A percentile compares a stretch with the other conserved stretches of the same genome.
Evolutionary conservation across 2,329 filamentous ascomycete genomes (phyloP).

Genomic region (Fusarium kyushuense): DNA sequence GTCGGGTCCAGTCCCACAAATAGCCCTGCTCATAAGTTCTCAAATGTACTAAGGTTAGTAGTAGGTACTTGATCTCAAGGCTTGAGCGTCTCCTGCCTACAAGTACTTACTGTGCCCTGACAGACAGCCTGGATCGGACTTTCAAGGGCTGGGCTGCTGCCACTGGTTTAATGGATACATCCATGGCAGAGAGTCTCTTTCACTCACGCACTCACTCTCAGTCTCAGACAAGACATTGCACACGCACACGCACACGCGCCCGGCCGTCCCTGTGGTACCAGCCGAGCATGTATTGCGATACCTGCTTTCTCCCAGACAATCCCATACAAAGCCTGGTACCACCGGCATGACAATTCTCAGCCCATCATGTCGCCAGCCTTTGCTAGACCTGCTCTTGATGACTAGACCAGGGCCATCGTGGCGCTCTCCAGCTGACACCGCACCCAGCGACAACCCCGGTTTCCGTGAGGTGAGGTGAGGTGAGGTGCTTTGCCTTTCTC

Average conservation of each 20-base stretch:
- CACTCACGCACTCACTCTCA: constrained; percentile 9
- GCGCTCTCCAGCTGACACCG: constrained; percentile 49
- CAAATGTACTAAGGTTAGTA: neutral
- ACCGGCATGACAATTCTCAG: constrained; percentile 26
- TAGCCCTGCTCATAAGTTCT: constrained; percentile 24
- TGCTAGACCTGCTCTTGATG: constrained; percentile 31
- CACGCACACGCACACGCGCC: constrained; percentile 41
- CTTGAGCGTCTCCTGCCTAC: neutral
- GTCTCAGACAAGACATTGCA: constrained; percentile 39
- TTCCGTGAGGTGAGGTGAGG: constrained; percentile 40
- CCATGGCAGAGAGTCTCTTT: constrained; percentile 20
- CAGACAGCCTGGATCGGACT: neutral
- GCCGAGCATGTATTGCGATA: constrained; percentile 26
- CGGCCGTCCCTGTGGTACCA: constrained; percentile 37
- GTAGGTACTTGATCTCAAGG: neutral
- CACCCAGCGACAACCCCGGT: constrained; percentile 38
- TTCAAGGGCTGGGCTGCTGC: constrained; percentile 3
- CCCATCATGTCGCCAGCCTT: constrained; percentile 34
- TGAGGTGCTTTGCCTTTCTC: constrained; percentile 41
- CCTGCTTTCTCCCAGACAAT: constrained; percentile 15
- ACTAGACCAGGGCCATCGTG: constrained; percentile 47
- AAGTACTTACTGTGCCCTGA: constrained; percentile 5
- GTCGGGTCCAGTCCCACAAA: constrained; percentile 24
- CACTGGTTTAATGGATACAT: constrained; percentile 37
- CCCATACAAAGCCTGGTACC: constrained; percentile 32